These are phyloP conservation scores for Ustulina deusta DNA, from an alignment of 2,329 filamentous ascomycete species.

Conservation along the genomic window DNA sequence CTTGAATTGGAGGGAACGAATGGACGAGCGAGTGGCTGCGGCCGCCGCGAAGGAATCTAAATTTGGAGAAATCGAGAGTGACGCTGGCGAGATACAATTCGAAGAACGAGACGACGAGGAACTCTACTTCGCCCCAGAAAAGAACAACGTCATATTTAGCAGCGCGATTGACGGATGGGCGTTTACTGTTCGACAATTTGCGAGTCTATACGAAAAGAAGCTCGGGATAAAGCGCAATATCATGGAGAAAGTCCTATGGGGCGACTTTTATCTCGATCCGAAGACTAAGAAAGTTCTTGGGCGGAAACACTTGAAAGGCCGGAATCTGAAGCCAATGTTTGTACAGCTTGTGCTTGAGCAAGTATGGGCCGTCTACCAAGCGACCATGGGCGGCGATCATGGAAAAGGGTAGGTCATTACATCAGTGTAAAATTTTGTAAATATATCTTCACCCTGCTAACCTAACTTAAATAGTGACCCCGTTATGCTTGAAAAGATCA, in stretches of 20 bases:
- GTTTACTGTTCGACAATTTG: constrained; percentile 95
- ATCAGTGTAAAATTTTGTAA: neutral
- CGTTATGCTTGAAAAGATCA: constrained; percentile 89
- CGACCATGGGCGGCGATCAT: constrained; percentile 83
- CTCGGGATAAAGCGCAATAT: constrained; percentile 89
- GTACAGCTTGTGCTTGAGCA: constrained; percentile 96
- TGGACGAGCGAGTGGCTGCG: constrained; percentile 86
- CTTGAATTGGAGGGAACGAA: constrained; percentile 91
- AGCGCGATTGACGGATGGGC: constrained; percentile 99
- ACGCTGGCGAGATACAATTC: constrained; percentile 74
- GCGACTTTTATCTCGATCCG: constrained; percentile 94
- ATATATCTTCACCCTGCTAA: constrained; percentile 36
- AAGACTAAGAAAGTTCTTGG: constrained; percentile 95
- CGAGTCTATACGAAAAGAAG: constrained; percentile 94
- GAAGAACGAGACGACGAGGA: constrained; percentile 96
- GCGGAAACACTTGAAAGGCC: constrained; percentile 91
- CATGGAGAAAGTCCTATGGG: constrained; percentile 96
- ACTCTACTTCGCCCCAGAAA: constrained; percentile 97
- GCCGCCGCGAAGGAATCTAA: constrained; percentile 71
- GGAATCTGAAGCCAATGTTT: constrained; percentile 94
- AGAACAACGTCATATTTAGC: constrained; percentile 98
- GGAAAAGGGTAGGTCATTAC: constrained; percentile 75
- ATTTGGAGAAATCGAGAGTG: constrained; percentile 62
- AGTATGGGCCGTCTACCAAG: constrained; percentile 95
- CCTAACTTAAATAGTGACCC: constrained; percentile 69